Percentiles rank a stretch among this genome's conserved stretches.
phyloP scores from a whole-genome alignment of 108 stramenopile genomes.

The Pseudonitzschia pungens region DNA sequence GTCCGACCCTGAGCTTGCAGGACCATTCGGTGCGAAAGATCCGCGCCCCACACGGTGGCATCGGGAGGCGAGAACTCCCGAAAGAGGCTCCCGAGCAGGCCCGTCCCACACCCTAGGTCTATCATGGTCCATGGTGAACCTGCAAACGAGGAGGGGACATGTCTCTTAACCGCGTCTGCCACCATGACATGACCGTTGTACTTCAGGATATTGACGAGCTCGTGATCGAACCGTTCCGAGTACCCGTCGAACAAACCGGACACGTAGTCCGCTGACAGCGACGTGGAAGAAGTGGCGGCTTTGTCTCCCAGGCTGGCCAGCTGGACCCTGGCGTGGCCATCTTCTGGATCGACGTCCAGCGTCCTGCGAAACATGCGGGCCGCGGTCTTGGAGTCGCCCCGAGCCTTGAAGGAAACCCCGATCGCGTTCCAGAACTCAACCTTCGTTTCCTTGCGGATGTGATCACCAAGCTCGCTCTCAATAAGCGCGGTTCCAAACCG shows the following conservation, averaged over 20 bases:
- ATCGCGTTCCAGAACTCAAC: too few relatives aligned
- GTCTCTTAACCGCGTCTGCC: background rate
- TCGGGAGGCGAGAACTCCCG: background rate
- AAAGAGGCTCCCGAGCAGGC: conserved; percentile 12
- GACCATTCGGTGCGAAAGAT: conserved; percentile 21
- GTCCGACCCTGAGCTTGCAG: background rate
- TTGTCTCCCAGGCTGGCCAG: conserved; percentile 16
- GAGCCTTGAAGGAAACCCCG: background rate
- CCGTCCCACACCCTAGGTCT: conserved; percentile 24
- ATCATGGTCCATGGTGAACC: conserved; percentile 1
- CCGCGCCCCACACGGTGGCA: background rate
- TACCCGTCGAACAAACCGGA: conserved; percentile 25
- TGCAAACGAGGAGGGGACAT: background rate
- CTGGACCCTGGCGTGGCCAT: conserved; percentile 20
- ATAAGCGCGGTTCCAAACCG: too few relatives aligned
- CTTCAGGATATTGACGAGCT: conserved; percentile 15
- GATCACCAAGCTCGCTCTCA: too few relatives aligned
- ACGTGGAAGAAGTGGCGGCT: background rate
- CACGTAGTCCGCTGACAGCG: conserved; percentile 16
- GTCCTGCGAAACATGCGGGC: conserved; percentile 8
- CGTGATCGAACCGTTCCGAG: conserved; percentile 18
- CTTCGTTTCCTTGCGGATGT: too few relatives aligned
- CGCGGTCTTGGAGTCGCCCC: background rate
- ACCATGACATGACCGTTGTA: conserved; percentile 18
- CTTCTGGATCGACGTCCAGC: conserved; percentile 4